These are phyloP conservation scores for Peronospora farinosa DNA, from an alignment of 352 stramenopile species.

Conservation along the genomic window DNA sequence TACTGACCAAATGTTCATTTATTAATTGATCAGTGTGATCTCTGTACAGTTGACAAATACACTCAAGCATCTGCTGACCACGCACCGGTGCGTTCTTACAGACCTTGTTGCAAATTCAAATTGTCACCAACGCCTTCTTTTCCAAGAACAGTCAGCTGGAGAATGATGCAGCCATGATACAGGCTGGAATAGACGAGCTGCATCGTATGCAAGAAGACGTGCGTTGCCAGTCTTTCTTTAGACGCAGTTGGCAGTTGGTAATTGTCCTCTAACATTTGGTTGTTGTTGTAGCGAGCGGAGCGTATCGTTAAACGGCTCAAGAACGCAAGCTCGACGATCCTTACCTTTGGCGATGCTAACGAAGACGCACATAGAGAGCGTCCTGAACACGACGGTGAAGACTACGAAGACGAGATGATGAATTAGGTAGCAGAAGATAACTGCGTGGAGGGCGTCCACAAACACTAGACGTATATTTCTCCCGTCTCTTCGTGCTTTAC, in stretches of 20 bases:
- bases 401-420: slow-evolving; percentile 18
- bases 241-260: background rate
- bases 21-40: background rate
- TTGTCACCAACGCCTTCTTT: slow-evolving; percentile 7
- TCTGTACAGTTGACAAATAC: slow-evolving; percentile 25
- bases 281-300: slow-evolving; percentile 27
- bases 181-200: slow-evolving; percentile 55
- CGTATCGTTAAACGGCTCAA: slow-evolving; percentile 36
- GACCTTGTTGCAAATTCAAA: background rate
- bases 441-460: slow-evolving; percentile 3
- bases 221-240: background rate
- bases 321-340: slow-evolving; percentile 51
- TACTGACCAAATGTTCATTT: background rate
- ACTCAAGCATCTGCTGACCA: slow-evolving; percentile 30
- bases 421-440: slow-evolving; percentile 14
- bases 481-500: slow-evolving; percentile 21
- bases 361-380: slow-evolving; percentile 14
- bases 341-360: slow-evolving; percentile 37
- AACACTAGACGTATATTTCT: slow-evolving; percentile 28
- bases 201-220: slow-evolving; percentile 51
- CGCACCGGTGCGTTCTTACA: slow-evolving; percentile 21
- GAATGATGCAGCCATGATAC: slow-evolving; percentile 45
- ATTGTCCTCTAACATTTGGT: background rate
- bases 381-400: slow-evolving; percentile 9
- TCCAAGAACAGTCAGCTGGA: slow-evolving; percentile 38